phyloP scores from a whole-genome alignment of 1,284 basidiomycete genomes.

The Ceratobasidium sp. region DNA sequence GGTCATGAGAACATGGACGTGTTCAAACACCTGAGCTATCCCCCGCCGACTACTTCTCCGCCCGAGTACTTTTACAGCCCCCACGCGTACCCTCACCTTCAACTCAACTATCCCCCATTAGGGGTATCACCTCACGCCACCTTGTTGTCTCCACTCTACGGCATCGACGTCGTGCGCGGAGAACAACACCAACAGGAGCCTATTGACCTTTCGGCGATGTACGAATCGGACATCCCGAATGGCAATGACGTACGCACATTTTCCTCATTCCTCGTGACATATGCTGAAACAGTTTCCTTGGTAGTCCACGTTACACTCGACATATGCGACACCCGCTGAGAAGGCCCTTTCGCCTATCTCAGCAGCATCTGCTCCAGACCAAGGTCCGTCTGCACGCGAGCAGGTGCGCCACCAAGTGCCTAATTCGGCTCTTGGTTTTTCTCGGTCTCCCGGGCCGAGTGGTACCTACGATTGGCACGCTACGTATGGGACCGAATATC shows the following conservation, averaged over 20 bases:
- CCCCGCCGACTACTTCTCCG: conserved; percentile 18
- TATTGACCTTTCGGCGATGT: conserved; percentile 37
- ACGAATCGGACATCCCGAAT: conserved; percentile 6
- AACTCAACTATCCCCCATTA: conserved; percentile 9
- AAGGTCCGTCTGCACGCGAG: neutral
- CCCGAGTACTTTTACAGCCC: conserved; percentile 16
- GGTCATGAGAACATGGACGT: neutral
- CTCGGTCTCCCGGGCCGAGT: neutral
- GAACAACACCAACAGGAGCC: neutral
- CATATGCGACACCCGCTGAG: conserved; percentile 39
- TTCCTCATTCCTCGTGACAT: neutral
- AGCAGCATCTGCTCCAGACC: neutral
- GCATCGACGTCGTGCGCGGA: neutral
- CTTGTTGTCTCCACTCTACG: conserved; percentile 11
- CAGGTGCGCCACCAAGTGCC: conserved; percentile 3
- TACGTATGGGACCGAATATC: neutral
- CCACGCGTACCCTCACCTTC: neutral
- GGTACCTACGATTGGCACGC: conserved; percentile 8
- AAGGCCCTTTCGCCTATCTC: conserved; percentile 8
- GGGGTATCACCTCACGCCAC: neutral
- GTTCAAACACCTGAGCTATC: conserved; percentile 12
- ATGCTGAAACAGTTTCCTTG: neutral
- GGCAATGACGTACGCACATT: conserved; percentile 6
- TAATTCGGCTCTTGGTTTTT: neutral
- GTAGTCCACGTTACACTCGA: conserved; percentile 42